Conservation (phyloP, 2,329 filamentous ascomycete species). For the Cyclaneusma minus region DNA sequence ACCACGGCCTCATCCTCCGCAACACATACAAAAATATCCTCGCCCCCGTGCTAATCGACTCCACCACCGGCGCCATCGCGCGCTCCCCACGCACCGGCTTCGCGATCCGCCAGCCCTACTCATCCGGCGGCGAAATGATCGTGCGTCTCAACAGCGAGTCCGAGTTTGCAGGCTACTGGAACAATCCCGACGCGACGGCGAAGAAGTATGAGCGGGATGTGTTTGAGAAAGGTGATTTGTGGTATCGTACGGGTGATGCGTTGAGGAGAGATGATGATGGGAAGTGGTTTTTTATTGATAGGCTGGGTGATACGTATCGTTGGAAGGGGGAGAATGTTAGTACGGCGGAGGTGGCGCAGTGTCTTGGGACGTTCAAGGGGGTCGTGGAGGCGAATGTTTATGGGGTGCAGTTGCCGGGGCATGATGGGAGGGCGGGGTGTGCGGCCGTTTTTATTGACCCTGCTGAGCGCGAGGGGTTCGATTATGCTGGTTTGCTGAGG, state of each 20-base stretch:
- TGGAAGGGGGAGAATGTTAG: constrained; percentile 61
- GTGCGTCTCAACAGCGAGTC: constrained; percentile 40
- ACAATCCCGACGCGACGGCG: constrained; percentile 47
- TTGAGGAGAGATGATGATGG: constrained; percentile 45
- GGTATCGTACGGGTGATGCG: constrained; percentile 54
- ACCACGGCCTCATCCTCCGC: constrained; percentile 50
- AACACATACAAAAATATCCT: constrained; percentile 34
- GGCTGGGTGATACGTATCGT: constrained; percentile 58
- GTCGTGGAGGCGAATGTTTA: constrained; percentile 56
- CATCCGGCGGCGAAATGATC: constrained; percentile 61
- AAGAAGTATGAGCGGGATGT: constrained; percentile 52
- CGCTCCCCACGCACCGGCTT: constrained; percentile 55
- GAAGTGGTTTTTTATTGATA: constrained; percentile 54
- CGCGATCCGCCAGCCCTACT: constrained; percentile 44
- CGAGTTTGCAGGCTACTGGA: constrained; percentile 54
- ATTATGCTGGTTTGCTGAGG: constrained; percentile 42
- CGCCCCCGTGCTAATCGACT: constrained; percentile 53
- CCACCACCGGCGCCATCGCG: constrained; percentile 49
- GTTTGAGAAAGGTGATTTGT: constrained; percentile 51
- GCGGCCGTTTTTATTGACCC: constrained; percentile 45
- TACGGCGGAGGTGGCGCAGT: constrained; percentile 50
- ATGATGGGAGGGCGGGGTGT: constrained; percentile 54
- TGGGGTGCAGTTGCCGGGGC: constrained; percentile 46
- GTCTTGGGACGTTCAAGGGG: constrained; percentile 40
- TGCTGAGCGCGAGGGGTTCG: constrained; percentile 30